Conservation (phyloP, 2,329 filamentous ascomycete genomes). For the Claviceps sp. region DNA sequence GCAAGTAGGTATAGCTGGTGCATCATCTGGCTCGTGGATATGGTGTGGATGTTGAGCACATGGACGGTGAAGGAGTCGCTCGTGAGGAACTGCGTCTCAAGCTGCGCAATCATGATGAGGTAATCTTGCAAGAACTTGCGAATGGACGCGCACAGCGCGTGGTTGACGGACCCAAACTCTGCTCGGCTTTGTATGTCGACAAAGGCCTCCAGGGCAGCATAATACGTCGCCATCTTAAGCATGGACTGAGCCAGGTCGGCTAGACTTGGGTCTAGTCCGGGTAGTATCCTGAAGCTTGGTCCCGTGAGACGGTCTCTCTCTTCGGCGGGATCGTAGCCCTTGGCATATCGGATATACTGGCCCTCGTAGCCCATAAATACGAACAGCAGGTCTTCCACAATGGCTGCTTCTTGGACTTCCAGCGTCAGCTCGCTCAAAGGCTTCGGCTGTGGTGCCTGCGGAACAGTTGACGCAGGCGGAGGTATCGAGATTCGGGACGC, state of each 20-base stretch:
- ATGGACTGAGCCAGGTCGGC: constrained; percentile 78
- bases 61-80: constrained; percentile 85
- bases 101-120: constrained; percentile 77
- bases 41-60: constrained; percentile 79
- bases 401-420: constrained; percentile 71
- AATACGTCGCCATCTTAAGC: constrained; percentile 89
- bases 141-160: constrained; percentile 90
- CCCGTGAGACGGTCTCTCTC: constrained; percentile 81
- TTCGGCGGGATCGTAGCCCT: constrained; percentile 66
- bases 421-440: constrained; percentile 61
- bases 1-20: constrained; percentile 78
- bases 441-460: constrained; percentile 53
- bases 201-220: constrained; percentile 80
- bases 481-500: constrained; percentile 50
- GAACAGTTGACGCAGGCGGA: constrained; percentile 64
- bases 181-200: constrained; percentile 88
- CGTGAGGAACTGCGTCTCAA: constrained; percentile 85
- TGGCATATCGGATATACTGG: constrained; percentile 84
- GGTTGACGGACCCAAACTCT: constrained; percentile 88
- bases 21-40: constrained; percentile 84
- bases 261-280: constrained; percentile 80
- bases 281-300: constrained; percentile 63
- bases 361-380: constrained; percentile 98
- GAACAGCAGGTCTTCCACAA: constrained; percentile 83
- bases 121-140: constrained; percentile 88